Base-by-base conservation (phyloP, 208 protist genomes). In the Jaenimonas drosophilae region DNA sequence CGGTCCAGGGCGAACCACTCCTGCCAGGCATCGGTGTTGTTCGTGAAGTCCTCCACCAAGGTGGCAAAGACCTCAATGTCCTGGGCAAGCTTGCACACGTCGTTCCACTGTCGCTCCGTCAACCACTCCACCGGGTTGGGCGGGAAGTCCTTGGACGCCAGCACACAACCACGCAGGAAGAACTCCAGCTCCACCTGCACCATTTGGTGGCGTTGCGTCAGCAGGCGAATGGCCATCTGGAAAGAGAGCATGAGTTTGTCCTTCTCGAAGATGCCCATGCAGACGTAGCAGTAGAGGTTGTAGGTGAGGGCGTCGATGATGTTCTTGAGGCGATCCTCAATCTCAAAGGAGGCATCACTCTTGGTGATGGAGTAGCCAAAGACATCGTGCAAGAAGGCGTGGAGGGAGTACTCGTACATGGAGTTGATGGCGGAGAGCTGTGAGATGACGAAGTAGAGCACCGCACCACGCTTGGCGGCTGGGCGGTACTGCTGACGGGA, bases 361-460 rank as follows among this genome's bases (percentile, higher is more conserved):
- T 92, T 86, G 6, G 80, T 73, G 39, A 99, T 94, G 19, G 95
- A 96, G 49, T 94, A 89, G 17, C 82, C 78, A 73, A 99, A 99
- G 11, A 99, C 91, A 38, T 98, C 95, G 59, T 94, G 71, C 34
- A 98, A 56, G 56, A 98, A 99, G 16, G 97, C 81, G 23, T 75
- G 76, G 20, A 99, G 87, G n/a, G 97, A 99, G 72, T 99, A 99
- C 74, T 99, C 96, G 70, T 99, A 99, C 98, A 99, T 99, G 37
- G 83, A 73, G 64, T 97, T 98, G 59, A 99, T 97, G 2, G 67
- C 78, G 2, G 89, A 95, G 6, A 99, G 76, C 51, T 89, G 76
- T 0, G 83, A 83, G 55, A 99, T 97, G 39, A 96, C 82, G 71
- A 99, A 99, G 83, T 99, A 99, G 4, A 99, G 76, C 56, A 98